Evolutionary conservation across 257 asterid genomes (phyloP), one percentile per base, ranked within the genome.

Genomic region (Capsicum chinense): DNA sequence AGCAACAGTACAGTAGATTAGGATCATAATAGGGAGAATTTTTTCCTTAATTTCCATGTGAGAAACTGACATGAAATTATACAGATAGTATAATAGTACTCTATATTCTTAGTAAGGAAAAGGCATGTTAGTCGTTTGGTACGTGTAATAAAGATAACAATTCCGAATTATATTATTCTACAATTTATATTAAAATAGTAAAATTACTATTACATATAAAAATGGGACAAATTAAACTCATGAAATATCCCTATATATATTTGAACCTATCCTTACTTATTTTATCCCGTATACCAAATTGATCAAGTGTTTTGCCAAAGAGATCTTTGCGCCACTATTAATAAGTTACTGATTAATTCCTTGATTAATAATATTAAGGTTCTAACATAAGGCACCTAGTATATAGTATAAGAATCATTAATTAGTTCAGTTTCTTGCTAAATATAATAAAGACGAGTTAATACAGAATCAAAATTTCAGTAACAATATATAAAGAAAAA

Each of bases 21-120:
- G 58, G 73, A 59, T 60, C 21, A 26, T 26, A 26, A 11, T 17
- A 5, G 47, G 66, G 47, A 66, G 26, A 48, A 50, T 82, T 60
- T 82, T 9, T 82, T 79, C 79, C 44, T 39, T 26, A 44, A 82
- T 63, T 71, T 82, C 21, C 84, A 82, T 82, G 84, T 50, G 76
- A 42, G 1, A 48, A 50, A 10, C 58, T 82, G 54, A 66, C 21
- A 63, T 48, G 3, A 33, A 68, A 82, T 26, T 44, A 16, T 13
- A n/a, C 11, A 64, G 16, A 58, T 63, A 21, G 8, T 39, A 47
- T 9, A 42, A 60, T 13, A 44, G 26, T 3, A 26, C 33, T 1
- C 33, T 26, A 57, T 57, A 57, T 16, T 44, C 7, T 44, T 44
- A 6, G 48, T 44, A 44, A 44, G 6, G 48, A 44, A 44, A 44